Evolutionary conservation across 345 rosid species (phyloP), one percentile per base, ranked within the genome.

Genomic region (Stellera chamaejasme): DNA sequence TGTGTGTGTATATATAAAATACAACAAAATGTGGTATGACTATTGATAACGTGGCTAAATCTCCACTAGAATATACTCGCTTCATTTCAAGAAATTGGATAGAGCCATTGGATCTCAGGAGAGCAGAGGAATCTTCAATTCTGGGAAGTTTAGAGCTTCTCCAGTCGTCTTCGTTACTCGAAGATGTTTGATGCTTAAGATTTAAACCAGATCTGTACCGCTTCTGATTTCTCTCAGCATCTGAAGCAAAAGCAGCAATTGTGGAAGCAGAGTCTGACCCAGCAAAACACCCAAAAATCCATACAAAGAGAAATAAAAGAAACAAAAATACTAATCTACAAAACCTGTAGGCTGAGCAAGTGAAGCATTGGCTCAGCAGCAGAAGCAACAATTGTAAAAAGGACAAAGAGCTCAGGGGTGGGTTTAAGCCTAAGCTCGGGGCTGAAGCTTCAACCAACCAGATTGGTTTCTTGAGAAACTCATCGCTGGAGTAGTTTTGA

Each of bases 231-330:
- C 72, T 56, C 53, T 67, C 79, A 75, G 80, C 73, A 81, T 81
- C 82, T 54, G 82, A 75, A 63, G 64, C 73, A 58, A 69, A 71
- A 58, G 71, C 66, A 47, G 56, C 3, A 10, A 52, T 51, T 27
- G 65, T 4, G 15, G 54, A 10, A 10, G 66, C 58, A 39, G 67
- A 58, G 11, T 57, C 79, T 47, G 82, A 71, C 65, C 71, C 77
- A 73, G 55, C 72, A 54, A 72, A 65, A 52, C 77, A 77, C 65
- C 79, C 85, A 59, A 75, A 75, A 79, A 69, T 79, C 81, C 88
- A 82, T 82, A 54, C 41, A 39, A 68, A 52, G 39, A 23, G 4
- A 8, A 32, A 1, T 19, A 48, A 59, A 27, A n/a, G n/a, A 15
- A 45, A 27, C 54, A 27, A 27, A 48, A 55, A 47, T 6, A 48